Conservation (phyloP, 805 yeast genomes). For the Osmozyma mogii region DNA sequence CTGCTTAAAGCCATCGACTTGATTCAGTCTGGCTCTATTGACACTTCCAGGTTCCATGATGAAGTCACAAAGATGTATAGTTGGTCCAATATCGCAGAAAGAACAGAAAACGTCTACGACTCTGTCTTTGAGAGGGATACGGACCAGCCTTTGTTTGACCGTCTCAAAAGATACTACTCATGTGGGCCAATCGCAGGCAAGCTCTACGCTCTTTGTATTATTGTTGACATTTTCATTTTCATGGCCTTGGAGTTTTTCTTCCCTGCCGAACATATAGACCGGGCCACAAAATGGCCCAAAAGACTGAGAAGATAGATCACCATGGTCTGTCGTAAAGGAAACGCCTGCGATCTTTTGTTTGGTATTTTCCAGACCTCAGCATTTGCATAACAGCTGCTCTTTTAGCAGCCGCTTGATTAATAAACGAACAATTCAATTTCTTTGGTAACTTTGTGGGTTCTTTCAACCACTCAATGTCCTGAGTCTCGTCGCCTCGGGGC, state of each 20-base stretch:
- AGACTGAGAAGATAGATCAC: constrained; percentile 3
- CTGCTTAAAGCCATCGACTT: constrained; percentile 61
- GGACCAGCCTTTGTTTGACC: constrained; percentile 47
- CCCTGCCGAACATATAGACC: constrained; percentile 66
- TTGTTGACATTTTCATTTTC: constrained; percentile 67
- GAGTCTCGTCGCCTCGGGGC: neutral
- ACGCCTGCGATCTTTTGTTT: neutral
- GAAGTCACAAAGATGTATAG: constrained; percentile 78
- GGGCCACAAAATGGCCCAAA: constrained; percentile 73
- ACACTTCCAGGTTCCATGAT: constrained; percentile 70
- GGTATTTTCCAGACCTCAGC: constrained; percentile 3
- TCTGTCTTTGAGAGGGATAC: constrained; percentile 30
- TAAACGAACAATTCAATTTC: neutral
- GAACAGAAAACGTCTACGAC: constrained; percentile 80
- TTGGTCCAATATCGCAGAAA: constrained; percentile 80
- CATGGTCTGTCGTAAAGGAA: neutral
- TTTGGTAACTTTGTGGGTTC: constrained; percentile 2
- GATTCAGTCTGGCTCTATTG: constrained; percentile 49
- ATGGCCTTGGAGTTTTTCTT: constrained; percentile 58
- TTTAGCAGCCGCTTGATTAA: constrained; percentile 1
- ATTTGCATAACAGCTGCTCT: constrained; percentile 1
- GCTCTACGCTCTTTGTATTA: constrained; percentile 68
- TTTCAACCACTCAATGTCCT: constrained; percentile 16
- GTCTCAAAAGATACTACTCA: constrained; percentile 57
- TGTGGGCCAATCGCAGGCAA: constrained; percentile 84